Evolutionary conservation across 768 basidiomycete species (phyloP).

Genomic region (Leccinum longicurvipes): DNA sequence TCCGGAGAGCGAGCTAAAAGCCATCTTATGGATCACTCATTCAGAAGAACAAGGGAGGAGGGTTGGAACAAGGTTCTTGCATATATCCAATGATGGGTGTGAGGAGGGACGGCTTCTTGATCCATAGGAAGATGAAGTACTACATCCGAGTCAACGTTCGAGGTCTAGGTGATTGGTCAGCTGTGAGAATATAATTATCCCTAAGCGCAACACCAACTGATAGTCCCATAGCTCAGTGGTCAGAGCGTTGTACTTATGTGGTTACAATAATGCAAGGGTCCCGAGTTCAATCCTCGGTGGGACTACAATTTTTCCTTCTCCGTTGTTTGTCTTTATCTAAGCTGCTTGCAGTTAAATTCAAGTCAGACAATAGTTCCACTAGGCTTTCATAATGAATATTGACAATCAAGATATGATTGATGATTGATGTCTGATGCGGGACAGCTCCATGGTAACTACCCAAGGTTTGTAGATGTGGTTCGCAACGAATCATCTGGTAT

Average conservation of each 20-base stretch:
- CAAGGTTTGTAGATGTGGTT: background rate
- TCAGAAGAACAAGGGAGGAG: constrained; percentile 75
- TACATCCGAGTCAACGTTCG: too few relatives aligned
- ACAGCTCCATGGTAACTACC: background rate
- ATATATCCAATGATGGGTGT: constrained; percentile 43
- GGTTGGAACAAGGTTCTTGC: constrained; percentile 67
- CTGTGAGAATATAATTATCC: background rate
- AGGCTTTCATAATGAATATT: background rate
- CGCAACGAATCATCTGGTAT: constrained; percentile 6
- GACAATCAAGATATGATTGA: background rate
- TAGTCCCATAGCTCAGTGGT: constrained; percentile 60
- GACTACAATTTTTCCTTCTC: constrained; percentile 41
- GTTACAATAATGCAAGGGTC: constrained; percentile 57
- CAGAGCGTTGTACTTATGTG: constrained; percentile 62
- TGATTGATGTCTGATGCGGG: background rate
- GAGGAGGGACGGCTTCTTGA: constrained; percentile 36
- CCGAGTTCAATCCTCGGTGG: constrained; percentile 63
- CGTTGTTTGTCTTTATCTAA: background rate
- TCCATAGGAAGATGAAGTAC: constrained; percentile 12
- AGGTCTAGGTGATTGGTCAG: too few relatives aligned
- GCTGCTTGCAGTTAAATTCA: background rate
- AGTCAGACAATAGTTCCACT: background rate
- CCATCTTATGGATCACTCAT: constrained; percentile 86
- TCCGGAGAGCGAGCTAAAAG: constrained; percentile 52
- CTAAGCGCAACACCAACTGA: background rate